These are phyloP conservation scores for Copromyces sp. DNA, from an alignment of 495 filamentous ascomycete species.

Conservation along the genomic window DNA sequence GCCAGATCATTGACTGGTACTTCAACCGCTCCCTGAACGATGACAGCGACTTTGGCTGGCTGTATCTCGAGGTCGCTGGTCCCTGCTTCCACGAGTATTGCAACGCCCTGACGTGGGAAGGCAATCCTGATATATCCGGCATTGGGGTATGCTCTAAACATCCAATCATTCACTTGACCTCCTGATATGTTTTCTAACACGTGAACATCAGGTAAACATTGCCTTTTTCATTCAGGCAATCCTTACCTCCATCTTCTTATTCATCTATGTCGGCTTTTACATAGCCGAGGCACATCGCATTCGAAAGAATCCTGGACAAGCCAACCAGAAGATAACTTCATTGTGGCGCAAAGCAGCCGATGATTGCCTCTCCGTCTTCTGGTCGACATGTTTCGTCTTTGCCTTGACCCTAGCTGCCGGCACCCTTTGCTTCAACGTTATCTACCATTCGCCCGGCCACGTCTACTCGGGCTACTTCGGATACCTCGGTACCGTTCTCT, in stretches of 20 bases:
- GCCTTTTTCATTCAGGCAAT: no score
- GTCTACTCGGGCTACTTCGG: constrained; percentile 52
- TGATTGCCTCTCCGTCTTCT: not conserved
- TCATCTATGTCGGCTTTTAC: no score
- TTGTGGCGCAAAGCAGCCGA: no score
- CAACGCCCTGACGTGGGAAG: not conserved
- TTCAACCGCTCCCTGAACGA: not conserved
- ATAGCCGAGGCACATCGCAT: no score
- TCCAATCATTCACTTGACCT: no score
- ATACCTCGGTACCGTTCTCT: constrained; percentile 70
- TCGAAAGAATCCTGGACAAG: no score
- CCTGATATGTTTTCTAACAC: no score
- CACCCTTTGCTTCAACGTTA: not conserved
- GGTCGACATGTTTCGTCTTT: not conserved
- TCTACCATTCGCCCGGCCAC: not conserved
- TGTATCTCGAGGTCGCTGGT: no score
- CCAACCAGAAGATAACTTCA: no score
- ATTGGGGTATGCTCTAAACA: not conserved
- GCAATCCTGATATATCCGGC: not conserved
- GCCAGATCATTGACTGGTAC: not conserved
- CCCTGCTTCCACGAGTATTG: no score
- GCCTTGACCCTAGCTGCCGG: not conserved
- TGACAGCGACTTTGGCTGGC: not conserved
- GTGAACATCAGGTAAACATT: no score
- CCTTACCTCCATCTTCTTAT: no score